These are phyloP conservation scores for Karstenula rhodostoma DNA, from an alignment of 2,329 filamentous ascomycete genomes.

Conservation along the genomic window DNA sequence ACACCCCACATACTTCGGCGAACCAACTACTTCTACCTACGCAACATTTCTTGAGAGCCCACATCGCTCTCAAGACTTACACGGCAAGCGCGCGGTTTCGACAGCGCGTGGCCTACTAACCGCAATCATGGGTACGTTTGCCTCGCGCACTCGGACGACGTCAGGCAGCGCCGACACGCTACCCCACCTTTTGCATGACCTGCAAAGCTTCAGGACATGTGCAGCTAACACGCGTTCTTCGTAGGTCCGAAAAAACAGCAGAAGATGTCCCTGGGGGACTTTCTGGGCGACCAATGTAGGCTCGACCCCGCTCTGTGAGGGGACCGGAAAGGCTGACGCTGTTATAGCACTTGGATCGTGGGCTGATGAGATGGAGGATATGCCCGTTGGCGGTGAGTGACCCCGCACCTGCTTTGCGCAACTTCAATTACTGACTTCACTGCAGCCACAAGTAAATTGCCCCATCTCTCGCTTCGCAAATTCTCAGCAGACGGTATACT, in stretches of 20 bases:
- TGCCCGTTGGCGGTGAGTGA: slow-evolving; percentile 73
- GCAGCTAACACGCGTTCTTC: slow-evolving; percentile 55
- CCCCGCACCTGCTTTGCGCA: slow-evolving; percentile 24
- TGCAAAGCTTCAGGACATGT: slow-evolving; percentile 17
- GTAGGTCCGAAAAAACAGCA: slow-evolving; percentile 90
- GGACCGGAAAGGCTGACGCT: slow-evolving; percentile 37
- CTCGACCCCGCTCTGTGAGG: slow-evolving; percentile 33
- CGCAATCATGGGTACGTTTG: slow-evolving; percentile 67
- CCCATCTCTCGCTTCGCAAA: slow-evolving; percentile 17
- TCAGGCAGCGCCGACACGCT: slow-evolving; percentile 34
- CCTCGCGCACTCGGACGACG: slow-evolving; percentile 34
- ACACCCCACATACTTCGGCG: slow-evolving; percentile 25
- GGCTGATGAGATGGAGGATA: slow-evolving; percentile 98
- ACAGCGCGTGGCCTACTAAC: slow-evolving; percentile 50
- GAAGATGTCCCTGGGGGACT: slow-evolving; percentile 98
- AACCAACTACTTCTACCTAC: slow-evolving; percentile 33
- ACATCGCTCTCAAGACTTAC: slow-evolving; percentile 37
- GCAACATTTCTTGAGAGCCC: slow-evolving; percentile 35
- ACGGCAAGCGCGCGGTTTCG: slow-evolving; percentile 46
- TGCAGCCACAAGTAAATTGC: slow-evolving; percentile 42
- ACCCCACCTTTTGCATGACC: slow-evolving; percentile 33
- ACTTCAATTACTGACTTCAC: slow-evolving; percentile 29
- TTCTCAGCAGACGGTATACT: slow-evolving; percentile 22
- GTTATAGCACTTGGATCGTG: slow-evolving; percentile 80
- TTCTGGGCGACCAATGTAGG: slow-evolving; percentile 91